Evolutionary conservation across 441 rosid species (phyloP), one percentile per base, ranked within the genome.

Genomic region (Dalechampia spathulata): DNA sequence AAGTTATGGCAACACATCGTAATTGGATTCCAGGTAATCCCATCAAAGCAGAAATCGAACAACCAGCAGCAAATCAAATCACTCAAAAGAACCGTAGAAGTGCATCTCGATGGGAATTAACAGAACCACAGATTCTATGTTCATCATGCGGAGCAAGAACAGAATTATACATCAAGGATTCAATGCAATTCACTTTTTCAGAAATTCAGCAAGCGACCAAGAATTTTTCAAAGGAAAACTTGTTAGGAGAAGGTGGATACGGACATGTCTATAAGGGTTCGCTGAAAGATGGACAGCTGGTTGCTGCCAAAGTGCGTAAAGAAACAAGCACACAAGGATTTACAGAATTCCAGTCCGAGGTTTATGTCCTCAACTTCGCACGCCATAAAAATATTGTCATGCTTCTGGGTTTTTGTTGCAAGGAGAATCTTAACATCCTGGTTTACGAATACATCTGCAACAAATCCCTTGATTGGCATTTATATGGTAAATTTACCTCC

Each of bases 311-410:
- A 68, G 83, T 83, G 4, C 65, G 68, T 20, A 83, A 83, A 72
- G 76, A 83, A 66, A 79, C 76, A 13, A 80, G 86, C 52, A 46
- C 69, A 2, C 82, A 76, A 71, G 89, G 86, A 6, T 78, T 80
- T 64, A 8, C 49, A 8, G 82, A 80, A 41, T 80, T 83, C 46
- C 74, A 76, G 3, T 72, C 82, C 2, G 89, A 83, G 67, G 55
- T 83, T 10, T 65, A 72, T 36, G 81, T 76, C 38, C 52, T 83
- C 23, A 78, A 71, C 57, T 83, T 83, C 25, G 86, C 77, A 11
- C 80, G 77, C 55, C 86, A 83, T 76, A 83, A 80, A 83, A 83
- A 83, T 68, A 83, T 83, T 43, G 82, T 83, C 54, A 80, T 83
- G 89, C 75, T 83, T 58, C 63, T 83, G 69, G 82, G 89, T 20